Evolutionary conservation across 164 flowering plant genomes (phyloP).

Genomic region (Sedum album): DNA sequence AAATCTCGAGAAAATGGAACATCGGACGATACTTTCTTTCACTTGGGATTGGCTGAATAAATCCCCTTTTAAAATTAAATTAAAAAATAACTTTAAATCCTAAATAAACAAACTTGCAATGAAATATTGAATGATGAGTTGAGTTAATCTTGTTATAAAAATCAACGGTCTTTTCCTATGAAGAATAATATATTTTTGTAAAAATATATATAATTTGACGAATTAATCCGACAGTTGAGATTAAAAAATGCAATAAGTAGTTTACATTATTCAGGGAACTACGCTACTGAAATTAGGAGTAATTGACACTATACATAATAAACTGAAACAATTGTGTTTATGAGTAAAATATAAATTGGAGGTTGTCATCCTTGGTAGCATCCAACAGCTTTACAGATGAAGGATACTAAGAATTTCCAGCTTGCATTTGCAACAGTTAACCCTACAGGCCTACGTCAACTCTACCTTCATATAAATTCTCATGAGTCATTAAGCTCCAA

Average conservation of each 20-base stretch:
- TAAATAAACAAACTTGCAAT: no score
- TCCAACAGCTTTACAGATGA: constrained; percentile 3
- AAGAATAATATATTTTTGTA: no score
- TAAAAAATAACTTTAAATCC: no score
- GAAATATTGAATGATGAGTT: no score
- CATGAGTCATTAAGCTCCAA: constrained; percentile 24
- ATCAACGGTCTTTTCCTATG: no score
- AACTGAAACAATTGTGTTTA: neutral
- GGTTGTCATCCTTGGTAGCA: neutral
- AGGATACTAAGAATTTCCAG: neutral
- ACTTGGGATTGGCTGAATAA: neutral
- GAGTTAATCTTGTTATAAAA: no score
- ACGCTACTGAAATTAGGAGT: neutral
- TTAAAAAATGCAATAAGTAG: no score
- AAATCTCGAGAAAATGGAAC: neutral
- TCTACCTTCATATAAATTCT: neutral
- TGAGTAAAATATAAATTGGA: neutral
- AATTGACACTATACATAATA: constrained; percentile 1
- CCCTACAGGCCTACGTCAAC: neutral
- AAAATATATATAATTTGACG: no score
- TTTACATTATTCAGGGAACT: neutral
- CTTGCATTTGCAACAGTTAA: neutral
- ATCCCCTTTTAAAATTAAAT: neutral
- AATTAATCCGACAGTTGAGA: no score
- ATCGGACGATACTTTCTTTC: neutral